Evolutionary conservation across 1,139 yeast genomes (phyloP), one percentile per base, ranked within the genome.

Genomic region (Debaryomyces coudertii): DNA sequence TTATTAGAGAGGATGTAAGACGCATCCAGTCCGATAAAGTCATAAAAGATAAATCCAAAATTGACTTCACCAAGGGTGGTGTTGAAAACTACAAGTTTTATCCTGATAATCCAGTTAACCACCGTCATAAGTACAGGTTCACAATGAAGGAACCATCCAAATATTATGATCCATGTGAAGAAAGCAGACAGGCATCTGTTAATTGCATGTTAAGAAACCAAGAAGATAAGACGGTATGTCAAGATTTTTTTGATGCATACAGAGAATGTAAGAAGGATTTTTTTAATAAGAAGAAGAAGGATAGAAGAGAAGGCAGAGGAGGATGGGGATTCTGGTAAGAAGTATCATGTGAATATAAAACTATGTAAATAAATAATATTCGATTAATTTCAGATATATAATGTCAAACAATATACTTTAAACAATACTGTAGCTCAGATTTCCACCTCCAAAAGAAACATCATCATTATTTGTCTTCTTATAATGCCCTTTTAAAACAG

Each of bases 151-250:
- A 81, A 36, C 87, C 96, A 1, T 85, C 96, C 5, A 83, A 86
- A 63, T 93, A 78, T 63, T 92, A 87, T 60, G 97, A 93, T 61
- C 98, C 99, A 0, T 93, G 99, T 65, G 87, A 85, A 47, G 92
- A 90, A 60, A 86, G 95, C 37, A 77, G 97, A 18, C 85, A 83
- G 62, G 93, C 95, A 78, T 87, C 96, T 29, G 72, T 90, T 56
- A 81, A 80, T 53, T 93, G 99, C 57, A 72, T 93, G 61, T 66
- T 85, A 50, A 80, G 90, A 58, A 80, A 87, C 58, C 92, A 85
- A 57, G 93, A 89, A 53, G 83, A 80, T 51, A 80, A 85, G 53
- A 78, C 80, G 23, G 81, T 81, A 49, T 93, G 99, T 63, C 80
- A 78, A 52, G 96, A 88, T 52, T 92, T 89, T 60, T 93, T 92